phyloP scores from a whole-genome alignment of 2,329 filamentous ascomycete genomes.

The Tolypocladium paradoxum region DNA sequence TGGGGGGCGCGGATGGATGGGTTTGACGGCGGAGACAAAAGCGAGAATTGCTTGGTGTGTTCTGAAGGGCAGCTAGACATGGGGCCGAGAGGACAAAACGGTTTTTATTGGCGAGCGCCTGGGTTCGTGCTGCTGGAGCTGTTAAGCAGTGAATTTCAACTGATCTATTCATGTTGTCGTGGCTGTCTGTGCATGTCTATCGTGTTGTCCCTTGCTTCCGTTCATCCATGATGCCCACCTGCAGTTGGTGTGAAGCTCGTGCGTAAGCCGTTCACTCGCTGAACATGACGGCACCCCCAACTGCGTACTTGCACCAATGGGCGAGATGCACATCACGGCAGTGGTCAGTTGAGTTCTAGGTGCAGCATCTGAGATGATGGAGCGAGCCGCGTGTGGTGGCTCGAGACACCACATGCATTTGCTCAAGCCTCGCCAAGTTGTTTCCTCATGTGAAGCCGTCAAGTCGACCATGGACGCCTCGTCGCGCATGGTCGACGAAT shows the following conservation, averaged over 20 bases:
- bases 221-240: too few relatives aligned
- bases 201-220: neutral
- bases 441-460: neutral
- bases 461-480: too few relatives aligned
- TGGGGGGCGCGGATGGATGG: neutral
- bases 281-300: constrained; percentile 27
- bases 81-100: neutral
- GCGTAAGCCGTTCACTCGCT: constrained; percentile 13
- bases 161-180: neutral
- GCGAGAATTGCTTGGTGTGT: neutral
- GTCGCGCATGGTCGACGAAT: too few relatives aligned
- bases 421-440: neutral
- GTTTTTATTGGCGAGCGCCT: neutral
- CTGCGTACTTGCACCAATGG: too few relatives aligned
- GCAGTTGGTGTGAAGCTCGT: neutral
- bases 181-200: neutral
- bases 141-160: neutral
- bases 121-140: neutral
- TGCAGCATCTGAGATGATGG: neutral
- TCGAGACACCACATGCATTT: neutral
- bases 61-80: neutral
- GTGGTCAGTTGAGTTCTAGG: neutral
- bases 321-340: too few relatives aligned
- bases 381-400: neutral
- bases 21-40: neutral